These are phyloP conservation scores for Tolypocladium pustulatum DNA, from an alignment of 2,329 filamentous ascomycete species.

Conservation along the genomic window DNA sequence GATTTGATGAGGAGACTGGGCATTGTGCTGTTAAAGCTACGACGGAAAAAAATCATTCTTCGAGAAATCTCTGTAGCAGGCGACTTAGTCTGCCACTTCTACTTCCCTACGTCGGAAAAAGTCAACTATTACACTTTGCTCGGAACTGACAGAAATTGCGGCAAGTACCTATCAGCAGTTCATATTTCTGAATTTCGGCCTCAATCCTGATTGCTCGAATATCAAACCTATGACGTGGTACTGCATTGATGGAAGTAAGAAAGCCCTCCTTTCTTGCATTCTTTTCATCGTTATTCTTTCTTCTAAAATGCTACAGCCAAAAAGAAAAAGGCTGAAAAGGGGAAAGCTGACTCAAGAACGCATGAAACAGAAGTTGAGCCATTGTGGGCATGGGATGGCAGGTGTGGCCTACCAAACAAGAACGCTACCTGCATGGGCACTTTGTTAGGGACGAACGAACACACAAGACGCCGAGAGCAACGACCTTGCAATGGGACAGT, in stretches of 20 bases:
- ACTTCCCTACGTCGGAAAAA: background rate
- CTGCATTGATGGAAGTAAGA: background rate
- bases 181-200: background rate
- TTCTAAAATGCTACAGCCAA: background rate
- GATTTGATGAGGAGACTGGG: no score
- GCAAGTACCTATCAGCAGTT: background rate
- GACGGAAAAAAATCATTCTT: no score
- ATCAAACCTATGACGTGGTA: background rate
- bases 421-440: background rate
- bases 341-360: no score
- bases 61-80: no score
- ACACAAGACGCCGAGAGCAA: no score
- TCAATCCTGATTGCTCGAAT: background rate
- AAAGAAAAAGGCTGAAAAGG: background rate
- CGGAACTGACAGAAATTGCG: background rate
- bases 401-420: background rate
- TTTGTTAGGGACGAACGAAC: no score
- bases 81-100: background rate
- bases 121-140: background rate
- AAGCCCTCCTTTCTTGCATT: background rate
- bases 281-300: background rate
- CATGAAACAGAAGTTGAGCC: background rate
- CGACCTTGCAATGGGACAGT: no score
- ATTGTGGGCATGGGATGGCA: background rate
- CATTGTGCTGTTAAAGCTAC: no score